Evolutionary conservation across 192 early-diverging fungal genomes (phyloP).

Genomic region (Podila clonocystis): DNA sequence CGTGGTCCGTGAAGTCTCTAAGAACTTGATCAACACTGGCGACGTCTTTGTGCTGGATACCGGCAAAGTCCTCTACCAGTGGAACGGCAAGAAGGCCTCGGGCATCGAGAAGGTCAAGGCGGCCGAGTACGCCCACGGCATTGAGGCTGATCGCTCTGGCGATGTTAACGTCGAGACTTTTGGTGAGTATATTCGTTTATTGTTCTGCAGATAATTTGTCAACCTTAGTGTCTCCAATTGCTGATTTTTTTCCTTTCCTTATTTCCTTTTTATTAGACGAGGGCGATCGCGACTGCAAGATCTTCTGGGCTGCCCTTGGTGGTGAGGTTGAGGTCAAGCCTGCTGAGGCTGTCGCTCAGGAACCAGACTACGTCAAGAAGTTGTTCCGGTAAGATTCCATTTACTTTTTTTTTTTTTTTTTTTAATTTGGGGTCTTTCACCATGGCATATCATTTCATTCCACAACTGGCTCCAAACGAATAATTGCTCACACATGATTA

Average conservation of each 20-base stretch:
- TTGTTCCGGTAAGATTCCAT: slow-evolving; percentile 53
- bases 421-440: not conserved
- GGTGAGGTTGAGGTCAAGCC: slow-evolving; percentile 67
- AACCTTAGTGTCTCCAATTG: not conserved
- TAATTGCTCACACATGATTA: not conserved
- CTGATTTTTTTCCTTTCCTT: not conserved
- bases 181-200: slow-evolving; percentile 54
- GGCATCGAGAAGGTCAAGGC: slow-evolving; percentile 79
- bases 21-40: slow-evolving; percentile 66
- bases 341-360: slow-evolving; percentile 53
- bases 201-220: not conserved
- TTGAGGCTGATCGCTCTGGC: slow-evolving; percentile 72
- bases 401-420: not conserved
- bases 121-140: slow-evolving; percentile 66
- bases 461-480: not conserved
- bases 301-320: slow-evolving; percentile 77
- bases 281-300: slow-evolving; percentile 60
- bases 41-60: slow-evolving; percentile 85
- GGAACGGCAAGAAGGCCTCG: slow-evolving; percentile 70
- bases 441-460: not conserved
- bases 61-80: slow-evolving; percentile 72
- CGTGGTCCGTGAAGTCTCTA: slow-evolving; percentile 68
- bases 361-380: slow-evolving; percentile 53
- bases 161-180: slow-evolving; percentile 66
- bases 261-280: slow-evolving; percentile 57